Percentiles rank a stretch among this genome's conserved stretches.
phyloP scores from a whole-genome alignment of 2,329 filamentous ascomycete genomes.

The Alternaria sp. region DNA sequence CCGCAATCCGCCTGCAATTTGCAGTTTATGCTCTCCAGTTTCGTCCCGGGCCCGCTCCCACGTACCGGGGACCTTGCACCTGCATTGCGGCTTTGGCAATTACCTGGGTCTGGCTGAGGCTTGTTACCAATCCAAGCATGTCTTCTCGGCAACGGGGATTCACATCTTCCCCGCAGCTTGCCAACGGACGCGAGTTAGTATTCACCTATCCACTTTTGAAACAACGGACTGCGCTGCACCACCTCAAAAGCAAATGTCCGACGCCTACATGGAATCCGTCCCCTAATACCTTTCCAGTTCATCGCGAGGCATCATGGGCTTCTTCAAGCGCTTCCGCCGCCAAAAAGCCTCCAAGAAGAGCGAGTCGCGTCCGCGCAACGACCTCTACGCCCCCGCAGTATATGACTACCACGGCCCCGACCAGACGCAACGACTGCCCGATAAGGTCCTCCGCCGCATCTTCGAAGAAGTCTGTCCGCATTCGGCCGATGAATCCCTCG shows the following conservation, averaged over 20 bases:
- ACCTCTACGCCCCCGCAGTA: conserved; percentile 33
- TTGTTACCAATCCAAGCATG: conserved; percentile 23
- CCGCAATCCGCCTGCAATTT: conserved; percentile 7
- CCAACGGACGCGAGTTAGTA: conserved; percentile 32
- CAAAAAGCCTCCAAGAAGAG: conserved; percentile 51
- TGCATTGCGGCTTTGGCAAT: conserved; percentile 7
- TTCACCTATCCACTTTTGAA: conserved; percentile 17
- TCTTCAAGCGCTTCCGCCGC: conserved; percentile 57
- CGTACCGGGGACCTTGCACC: conserved; percentile 3
- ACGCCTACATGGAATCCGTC: conserved; percentile 15
- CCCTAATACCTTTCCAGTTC: conserved; percentile 29
- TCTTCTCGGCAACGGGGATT: conserved; percentile 34
- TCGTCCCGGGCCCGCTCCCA: background rate
- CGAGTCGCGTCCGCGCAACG: conserved; percentile 38
- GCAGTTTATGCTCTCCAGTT: conserved; percentile 9
- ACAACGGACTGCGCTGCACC: conserved; percentile 17
- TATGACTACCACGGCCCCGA: conserved; percentile 49
- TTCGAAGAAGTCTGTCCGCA: conserved; percentile 87
- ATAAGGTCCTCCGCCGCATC: conserved; percentile 74
- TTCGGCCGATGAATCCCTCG: conserved; percentile 70
- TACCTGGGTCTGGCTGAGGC: conserved; percentile 9
- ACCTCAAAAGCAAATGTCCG: conserved; percentile 21
- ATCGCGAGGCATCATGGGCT: conserved; percentile 53
- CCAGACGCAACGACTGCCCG: conserved; percentile 62
- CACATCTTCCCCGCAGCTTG: conserved; percentile 34